A percentile compares a stretch with the other conserved stretches of the same genome.
phyloP scores from a whole-genome alignment of 2,329 filamentous ascomycete genomes.

The Colletotrichum lini region DNA sequence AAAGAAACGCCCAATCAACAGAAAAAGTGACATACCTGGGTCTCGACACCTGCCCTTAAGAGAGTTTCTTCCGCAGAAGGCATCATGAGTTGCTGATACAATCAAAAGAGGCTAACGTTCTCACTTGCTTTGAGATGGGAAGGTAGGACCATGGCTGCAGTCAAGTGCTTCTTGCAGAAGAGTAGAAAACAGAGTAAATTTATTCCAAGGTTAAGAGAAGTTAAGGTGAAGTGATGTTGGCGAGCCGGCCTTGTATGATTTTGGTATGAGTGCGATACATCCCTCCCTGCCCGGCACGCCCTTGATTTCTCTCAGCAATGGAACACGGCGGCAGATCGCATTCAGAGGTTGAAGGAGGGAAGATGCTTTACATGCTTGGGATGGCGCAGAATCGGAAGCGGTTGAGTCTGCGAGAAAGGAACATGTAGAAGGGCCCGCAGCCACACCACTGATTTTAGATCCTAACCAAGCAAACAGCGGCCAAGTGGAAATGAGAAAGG shows the following conservation, averaged over 20 bases:
- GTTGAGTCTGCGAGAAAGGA: not conserved
- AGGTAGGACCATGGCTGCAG: too few species aligned
- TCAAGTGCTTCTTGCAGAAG: not conserved
- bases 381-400: not conserved
- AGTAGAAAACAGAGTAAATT: not conserved
- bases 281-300: not conserved
- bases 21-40: constrained; percentile 1
- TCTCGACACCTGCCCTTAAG: not conserved
- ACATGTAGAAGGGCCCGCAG: not conserved
- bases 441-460: not conserved
- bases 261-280: not conserved
- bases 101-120: not conserved
- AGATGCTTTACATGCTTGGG: not conserved
- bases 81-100: not conserved
- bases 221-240: not conserved
- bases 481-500: too few species aligned
- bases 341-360: not conserved
- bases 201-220: not conserved
- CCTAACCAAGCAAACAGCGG: not conserved
- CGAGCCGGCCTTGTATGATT: not conserved
- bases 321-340: not conserved
- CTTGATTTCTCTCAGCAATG: not conserved
- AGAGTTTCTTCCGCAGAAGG: not conserved
- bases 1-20: not conserved
- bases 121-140: not conserved